Evolutionary conservation across 305 asterid species (phyloP), one percentile per base, ranked within the genome.

Genomic region (Salvia sclarea): DNA sequence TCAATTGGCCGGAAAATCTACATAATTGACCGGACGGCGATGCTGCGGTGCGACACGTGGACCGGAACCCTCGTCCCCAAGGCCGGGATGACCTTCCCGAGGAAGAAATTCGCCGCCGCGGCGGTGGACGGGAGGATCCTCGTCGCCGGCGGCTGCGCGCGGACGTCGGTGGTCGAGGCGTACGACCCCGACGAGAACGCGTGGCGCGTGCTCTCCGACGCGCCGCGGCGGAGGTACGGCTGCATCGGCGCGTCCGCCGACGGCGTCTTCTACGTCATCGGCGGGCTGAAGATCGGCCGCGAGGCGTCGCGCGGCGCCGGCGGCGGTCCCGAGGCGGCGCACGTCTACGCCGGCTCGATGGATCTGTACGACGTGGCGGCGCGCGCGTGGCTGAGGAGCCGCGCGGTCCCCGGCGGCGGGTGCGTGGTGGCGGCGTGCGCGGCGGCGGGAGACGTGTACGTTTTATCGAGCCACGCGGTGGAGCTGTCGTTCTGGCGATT

Each of bases 371-470:
- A 91, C 68, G 91, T 78, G 43, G 83, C 64, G 43, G 66, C 85
- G 68, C 76, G 91, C 49, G 75, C 33, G 3, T 91, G 97, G 97
- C 78, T 91, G 52, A 75, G 84, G 37, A 79, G 86, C 76, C 81
- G 93, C 0, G 49, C 85, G 0, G 91, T 91, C 1, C 96, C 97
- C 4, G 87, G 83, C 22, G 95, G 97, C 4, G 97, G 95, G 3
- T 91, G 97, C 38, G 89, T 86, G 74, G 91, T 91, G 82, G 97
- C 96, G 31, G 96, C 96, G 0, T 83, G 90, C 57, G 80, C 89
- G 3, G 78, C 82, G 1, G 64, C 40, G 33, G 90, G 87, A 4
- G 21, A 70, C 21, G 65, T 89, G 0, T 89, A 84, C 78, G 41
- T 89, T 0, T 86, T 91, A 0, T 79, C 96, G 0, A 88, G 95